Evolutionary conservation across 495 filamentous ascomycete species (phyloP).

Genomic region (Neurospora sp.): DNA sequence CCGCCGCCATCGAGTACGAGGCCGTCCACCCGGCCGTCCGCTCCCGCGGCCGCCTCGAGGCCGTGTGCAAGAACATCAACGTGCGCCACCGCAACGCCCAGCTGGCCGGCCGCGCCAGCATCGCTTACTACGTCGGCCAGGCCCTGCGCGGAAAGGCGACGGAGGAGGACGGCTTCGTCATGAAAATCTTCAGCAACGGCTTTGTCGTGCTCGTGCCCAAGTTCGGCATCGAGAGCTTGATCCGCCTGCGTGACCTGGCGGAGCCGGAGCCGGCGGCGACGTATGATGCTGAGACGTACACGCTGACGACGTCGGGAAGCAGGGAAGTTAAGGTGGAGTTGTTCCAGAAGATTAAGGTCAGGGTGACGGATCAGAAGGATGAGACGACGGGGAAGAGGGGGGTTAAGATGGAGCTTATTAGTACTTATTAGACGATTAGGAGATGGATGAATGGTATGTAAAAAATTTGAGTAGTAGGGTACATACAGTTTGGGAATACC

Average conservation of each 20-base stretch:
- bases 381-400: conserved; percentile 89
- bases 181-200: conserved; percentile 94
- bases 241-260: conserved; percentile 73
- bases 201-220: conserved; percentile 91
- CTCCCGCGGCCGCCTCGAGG: conserved; percentile 73
- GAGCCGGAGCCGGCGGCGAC: conserved; percentile 62
- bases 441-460: background rate
- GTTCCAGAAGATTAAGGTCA: conserved; percentile 82
- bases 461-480: background rate
- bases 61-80: conserved; percentile 96
- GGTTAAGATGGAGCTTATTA: conserved; percentile 59
- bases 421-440: conserved; percentile 6
- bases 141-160: conserved; percentile 75
- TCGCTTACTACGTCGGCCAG: conserved; percentile 96
- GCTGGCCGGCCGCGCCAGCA: conserved; percentile 80
- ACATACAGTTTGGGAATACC: background rate
- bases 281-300: conserved; percentile 79
- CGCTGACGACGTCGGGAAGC: conserved; percentile 47
- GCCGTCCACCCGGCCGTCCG: conserved; percentile 63
- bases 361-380: conserved; percentile 85
- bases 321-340: conserved; percentile 56
- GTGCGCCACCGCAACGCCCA: conserved; percentile 94
- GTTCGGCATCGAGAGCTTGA: conserved; percentile 89
- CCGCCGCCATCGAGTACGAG: conserved; percentile 90
- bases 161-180: conserved; percentile 86